Conservation (phyloP, 1,139 yeast species). For the Pichia cactophila region DNA sequence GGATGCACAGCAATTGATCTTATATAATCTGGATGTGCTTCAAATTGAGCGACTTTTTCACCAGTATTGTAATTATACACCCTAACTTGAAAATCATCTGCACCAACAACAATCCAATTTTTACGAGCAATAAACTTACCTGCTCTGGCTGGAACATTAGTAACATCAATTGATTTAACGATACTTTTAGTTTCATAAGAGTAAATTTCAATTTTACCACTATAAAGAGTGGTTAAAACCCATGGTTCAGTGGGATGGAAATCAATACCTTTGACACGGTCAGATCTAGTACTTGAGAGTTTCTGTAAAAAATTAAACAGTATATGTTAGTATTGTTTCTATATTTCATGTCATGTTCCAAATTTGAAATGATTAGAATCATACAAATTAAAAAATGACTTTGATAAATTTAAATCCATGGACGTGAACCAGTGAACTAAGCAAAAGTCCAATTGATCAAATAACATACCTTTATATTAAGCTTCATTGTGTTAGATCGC, state of each 20-base stretch:
- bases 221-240: slow-evolving; percentile 80
- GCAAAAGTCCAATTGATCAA: background rate
- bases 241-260: slow-evolving; percentile 98
- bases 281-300: slow-evolving; percentile 80
- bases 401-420: no score
- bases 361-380: no score
- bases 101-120: slow-evolving; percentile 95
- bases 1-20: slow-evolving; percentile 94
- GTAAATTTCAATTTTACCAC: slow-evolving; percentile 87
- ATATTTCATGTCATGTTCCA: background rate
- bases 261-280: slow-evolving; percentile 95
- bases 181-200: slow-evolving; percentile 74
- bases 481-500: slow-evolving; percentile 20
- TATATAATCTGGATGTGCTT: slow-evolving; percentile 96
- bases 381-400: no score
- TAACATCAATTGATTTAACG: slow-evolving; percentile 73
- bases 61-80: slow-evolving; percentile 94
- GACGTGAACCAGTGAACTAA: no score
- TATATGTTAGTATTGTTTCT: background rate
- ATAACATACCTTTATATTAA: slow-evolving; percentile 28
- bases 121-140: slow-evolving; percentile 93
- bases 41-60: slow-evolving; percentile 88
- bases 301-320: slow-evolving; percentile 34
- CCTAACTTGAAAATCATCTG: slow-evolving; percentile 90
- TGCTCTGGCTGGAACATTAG: slow-evolving; percentile 91